Percentiles rank a stretch among this genome's conserved stretches.
These are phyloP conservation scores for Brassica incana DNA, from an alignment of 345 rosid species.

Conservation along the genomic window DNA sequence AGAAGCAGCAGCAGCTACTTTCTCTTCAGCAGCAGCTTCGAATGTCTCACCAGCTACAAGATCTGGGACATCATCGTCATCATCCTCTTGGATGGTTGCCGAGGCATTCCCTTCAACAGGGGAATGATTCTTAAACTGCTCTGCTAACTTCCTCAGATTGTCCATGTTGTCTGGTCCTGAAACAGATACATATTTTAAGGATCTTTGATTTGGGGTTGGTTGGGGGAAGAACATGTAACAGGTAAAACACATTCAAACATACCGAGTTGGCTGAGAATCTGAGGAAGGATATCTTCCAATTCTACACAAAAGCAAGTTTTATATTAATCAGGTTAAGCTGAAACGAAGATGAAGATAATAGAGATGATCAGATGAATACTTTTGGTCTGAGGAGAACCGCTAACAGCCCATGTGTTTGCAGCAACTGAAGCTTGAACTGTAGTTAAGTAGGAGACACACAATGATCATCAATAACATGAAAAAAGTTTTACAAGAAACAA, in stretches of 20 bases:
- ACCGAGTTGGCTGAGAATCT: slow-evolving; percentile 86
- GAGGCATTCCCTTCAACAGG: slow-evolving; percentile 49
- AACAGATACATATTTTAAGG: not conserved
- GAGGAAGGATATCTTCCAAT: slow-evolving; percentile 91
- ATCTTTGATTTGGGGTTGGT: not conserved
- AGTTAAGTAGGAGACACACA: not conserved
- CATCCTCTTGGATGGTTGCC: slow-evolving; percentile 53
- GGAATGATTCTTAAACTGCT: slow-evolving; percentile 84
- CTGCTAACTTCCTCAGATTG: slow-evolving; percentile 87
- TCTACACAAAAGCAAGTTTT: slow-evolving; percentile 46
- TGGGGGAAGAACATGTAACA: not conserved
- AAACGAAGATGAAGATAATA: not conserved
- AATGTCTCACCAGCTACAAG: slow-evolving; percentile 86
- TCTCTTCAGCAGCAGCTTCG: slow-evolving; percentile 88
- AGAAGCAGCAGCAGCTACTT: slow-evolving; percentile 31
- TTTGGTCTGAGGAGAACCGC: slow-evolving; percentile 87
- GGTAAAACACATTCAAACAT: slow-evolving; percentile 11
- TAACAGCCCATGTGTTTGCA: slow-evolving; percentile 98
- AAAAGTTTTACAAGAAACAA: not conserved
- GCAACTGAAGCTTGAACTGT: slow-evolving; percentile 93
- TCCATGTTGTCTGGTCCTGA: slow-evolving; percentile 93
- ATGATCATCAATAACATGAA: not conserved
- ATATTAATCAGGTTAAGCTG: not conserved
- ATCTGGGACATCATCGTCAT: slow-evolving; percentile 82
- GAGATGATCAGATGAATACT: slow-evolving; percentile 45